Conservation (phyloP, 257 asterid genomes). For the Fraxinus anomala region DNA sequence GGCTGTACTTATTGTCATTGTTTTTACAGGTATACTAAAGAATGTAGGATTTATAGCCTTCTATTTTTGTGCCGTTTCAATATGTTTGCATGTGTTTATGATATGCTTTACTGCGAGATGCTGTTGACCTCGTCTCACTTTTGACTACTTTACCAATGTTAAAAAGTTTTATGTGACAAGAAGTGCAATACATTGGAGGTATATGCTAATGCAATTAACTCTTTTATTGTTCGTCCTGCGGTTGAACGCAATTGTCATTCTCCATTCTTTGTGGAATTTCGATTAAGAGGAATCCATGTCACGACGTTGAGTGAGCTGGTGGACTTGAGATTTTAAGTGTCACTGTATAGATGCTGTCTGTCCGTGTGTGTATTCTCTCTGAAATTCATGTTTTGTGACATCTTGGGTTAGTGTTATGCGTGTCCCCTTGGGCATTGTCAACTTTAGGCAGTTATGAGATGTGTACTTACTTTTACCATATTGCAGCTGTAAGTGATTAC, state of each 20-base stretch:
- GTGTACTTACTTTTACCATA: constrained; percentile 19
- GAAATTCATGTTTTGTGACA: background rate
- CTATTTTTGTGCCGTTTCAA: constrained; percentile 10
- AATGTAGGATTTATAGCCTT: background rate
- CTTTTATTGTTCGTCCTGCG: background rate
- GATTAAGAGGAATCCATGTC: background rate
- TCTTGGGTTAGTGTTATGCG: background rate
- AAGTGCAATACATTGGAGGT: background rate
- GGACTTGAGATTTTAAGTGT: background rate
- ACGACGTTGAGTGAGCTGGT: background rate
- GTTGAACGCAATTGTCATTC: background rate
- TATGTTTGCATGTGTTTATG: background rate
- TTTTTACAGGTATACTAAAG: constrained; percentile 67
- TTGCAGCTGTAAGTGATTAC: constrained; percentile 90
- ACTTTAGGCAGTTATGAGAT: constrained; percentile 18
- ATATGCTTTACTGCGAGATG: background rate
- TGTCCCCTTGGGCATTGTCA: constrained; percentile 3
- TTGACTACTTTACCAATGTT: background rate
- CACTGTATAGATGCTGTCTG: background rate
- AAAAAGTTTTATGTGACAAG: background rate
- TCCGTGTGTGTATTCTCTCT: background rate
- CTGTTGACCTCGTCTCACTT: background rate
- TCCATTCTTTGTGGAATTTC: background rate
- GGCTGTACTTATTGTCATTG: constrained; percentile 83
- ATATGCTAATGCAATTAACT: background rate